phyloP scores from a whole-genome alignment of 768 basidiomycete genomes.

The Russula dissimulans region DNA sequence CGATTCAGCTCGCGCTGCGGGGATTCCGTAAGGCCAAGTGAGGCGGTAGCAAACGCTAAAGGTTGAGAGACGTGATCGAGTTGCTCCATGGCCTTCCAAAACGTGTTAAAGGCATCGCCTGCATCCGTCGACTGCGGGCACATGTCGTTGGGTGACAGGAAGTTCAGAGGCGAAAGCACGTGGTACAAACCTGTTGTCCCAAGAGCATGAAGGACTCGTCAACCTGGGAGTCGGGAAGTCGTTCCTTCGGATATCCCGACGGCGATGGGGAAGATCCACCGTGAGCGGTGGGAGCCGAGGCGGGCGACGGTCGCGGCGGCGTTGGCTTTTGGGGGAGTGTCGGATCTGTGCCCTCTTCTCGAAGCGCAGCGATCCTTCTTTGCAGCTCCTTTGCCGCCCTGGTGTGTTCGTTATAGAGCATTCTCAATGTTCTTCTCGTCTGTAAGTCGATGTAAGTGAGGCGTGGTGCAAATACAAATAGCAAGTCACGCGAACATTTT shows the following conservation, averaged over 20 bases:
- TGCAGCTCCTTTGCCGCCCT: slow-evolving; percentile 66
- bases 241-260: slow-evolving; percentile 41
- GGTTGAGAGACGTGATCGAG: slow-evolving; percentile 77
- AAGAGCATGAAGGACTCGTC: slow-evolving; percentile 88
- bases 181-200: slow-evolving; percentile 56
- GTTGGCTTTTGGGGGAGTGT: slow-evolving; percentile 52
- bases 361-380: slow-evolving; percentile 59
- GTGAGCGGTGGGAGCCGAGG: slow-evolving; percentile 20
- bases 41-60: slow-evolving; percentile 75
- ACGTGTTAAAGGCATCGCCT: slow-evolving; percentile 80
- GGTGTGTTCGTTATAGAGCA: slow-evolving; percentile 66
- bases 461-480: slow-evolving; percentile 3
- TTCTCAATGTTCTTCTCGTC: slow-evolving; percentile 70
- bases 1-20: slow-evolving; percentile 27
- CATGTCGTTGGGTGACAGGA: slow-evolving; percentile 1
- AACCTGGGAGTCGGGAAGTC: slow-evolving; percentile 39
- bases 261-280: slow-evolving; percentile 34
- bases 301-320: slow-evolving; percentile 23
- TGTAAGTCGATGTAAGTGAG: slow-evolving; percentile 23
- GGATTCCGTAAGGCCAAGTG: slow-evolving; percentile 43
- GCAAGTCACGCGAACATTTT: slow-evolving; percentile 41
- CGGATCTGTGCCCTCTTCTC: slow-evolving; percentile 72
- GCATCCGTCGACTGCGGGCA: slow-evolving; percentile 40
- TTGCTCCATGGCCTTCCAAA: slow-evolving; percentile 85
- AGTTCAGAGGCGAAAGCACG: neutral